Conservation (phyloP, 1,139 yeast genomes). For the Magnusiomyces paraingens region DNA sequence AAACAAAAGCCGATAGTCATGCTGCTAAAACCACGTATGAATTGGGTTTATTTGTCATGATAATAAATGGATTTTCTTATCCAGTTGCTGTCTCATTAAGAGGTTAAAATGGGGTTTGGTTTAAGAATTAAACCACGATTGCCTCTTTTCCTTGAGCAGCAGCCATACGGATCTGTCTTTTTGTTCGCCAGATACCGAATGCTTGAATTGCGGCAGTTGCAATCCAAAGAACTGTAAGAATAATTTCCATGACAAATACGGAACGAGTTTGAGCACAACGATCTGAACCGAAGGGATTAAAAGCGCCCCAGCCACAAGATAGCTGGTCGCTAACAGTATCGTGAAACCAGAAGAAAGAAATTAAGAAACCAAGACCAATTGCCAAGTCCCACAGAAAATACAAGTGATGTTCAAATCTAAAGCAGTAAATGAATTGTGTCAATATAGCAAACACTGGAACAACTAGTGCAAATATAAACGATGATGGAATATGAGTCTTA, state of each 20-base stretch:
- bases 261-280: conserved; percentile 30
- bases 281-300: conserved; percentile 30
- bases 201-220: conserved; percentile 23
- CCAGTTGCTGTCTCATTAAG: no score
- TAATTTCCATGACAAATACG: conserved; percentile 27
- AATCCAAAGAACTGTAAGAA: conserved; percentile 27
- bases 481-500: conserved; percentile 19
- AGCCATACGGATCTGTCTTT: neutral
- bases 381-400: conserved; percentile 28
- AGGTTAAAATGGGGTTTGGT: no score
- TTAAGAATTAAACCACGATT: neutral
- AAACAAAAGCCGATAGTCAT: no score
- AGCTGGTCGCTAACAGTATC: conserved; percentile 21
- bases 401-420: conserved; percentile 23
- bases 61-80: no score
- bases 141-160: conserved; percentile 1
- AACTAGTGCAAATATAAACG: conserved; percentile 27
- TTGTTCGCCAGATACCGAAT: conserved; percentile 13
- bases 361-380: conserved; percentile 26
- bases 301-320: conserved; percentile 28
- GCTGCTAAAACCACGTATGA: no score
- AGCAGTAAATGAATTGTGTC: conserved; percentile 30
- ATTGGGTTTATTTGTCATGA: no score
- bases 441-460: conserved; percentile 26
- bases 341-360: conserved; percentile 30